Percentiles rank a stretch among this genome's conserved stretches.
phyloP scores from a whole-genome alignment of 2,329 filamentous ascomycete genomes.

The Aspergillus neoniger region DNA sequence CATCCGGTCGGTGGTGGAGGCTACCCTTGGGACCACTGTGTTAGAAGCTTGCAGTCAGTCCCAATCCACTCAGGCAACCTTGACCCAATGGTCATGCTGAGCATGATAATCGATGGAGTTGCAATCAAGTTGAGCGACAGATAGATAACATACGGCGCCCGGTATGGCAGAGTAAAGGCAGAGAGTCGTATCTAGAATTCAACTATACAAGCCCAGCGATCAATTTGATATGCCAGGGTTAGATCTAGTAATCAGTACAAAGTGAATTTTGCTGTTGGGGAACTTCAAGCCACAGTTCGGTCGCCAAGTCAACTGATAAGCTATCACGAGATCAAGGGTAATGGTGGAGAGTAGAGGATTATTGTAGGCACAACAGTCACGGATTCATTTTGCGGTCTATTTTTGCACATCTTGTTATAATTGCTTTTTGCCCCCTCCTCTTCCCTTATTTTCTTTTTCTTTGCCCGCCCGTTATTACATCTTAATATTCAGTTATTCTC shows the following conservation, averaged over 20 bases:
- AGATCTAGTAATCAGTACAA: background rate
- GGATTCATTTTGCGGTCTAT: background rate
- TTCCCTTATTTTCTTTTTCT: background rate
- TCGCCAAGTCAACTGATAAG: slow-evolving; percentile 19
- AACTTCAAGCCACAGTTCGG: background rate
- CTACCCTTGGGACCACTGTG: background rate
- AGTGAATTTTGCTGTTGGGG: background rate
- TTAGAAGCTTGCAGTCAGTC: background rate
- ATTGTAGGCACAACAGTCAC: background rate
- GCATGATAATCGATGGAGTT: background rate
- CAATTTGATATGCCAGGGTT: no score
- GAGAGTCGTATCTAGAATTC: background rate
- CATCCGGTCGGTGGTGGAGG: background rate
- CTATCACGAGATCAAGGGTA: background rate
- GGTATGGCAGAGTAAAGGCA: background rate
- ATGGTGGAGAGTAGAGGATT: background rate
- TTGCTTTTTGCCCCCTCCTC: background rate
- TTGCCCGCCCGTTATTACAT: background rate
- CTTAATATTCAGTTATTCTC: background rate
- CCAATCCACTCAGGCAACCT: background rate
- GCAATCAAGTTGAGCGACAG: background rate
- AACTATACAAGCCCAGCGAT: background rate
- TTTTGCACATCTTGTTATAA: background rate
- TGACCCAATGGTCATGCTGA: background rate
- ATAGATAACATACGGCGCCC: background rate